Percentiles rank a stretch among this genome's conserved stretches.
Evolutionary conservation across 148 eudicot genomes (phyloP).

Genomic region (Heliosperma pusillum): DNA sequence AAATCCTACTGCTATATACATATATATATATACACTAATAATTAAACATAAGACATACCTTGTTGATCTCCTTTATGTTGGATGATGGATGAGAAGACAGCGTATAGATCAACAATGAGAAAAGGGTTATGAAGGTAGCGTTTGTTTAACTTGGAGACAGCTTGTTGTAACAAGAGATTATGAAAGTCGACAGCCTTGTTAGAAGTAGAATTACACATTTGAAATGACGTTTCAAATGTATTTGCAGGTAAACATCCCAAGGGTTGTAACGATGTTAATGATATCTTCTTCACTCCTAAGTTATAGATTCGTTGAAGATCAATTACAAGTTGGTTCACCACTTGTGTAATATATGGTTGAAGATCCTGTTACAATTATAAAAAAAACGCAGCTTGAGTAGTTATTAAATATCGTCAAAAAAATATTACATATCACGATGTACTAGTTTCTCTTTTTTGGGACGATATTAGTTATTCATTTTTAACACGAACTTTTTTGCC

Average conservation of each 20-base stretch:
- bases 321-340: constrained; percentile 48
- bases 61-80: constrained; percentile 29
- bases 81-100: constrained; percentile 31
- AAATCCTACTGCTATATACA: too few relatives aligned
- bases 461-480: too few relatives aligned
- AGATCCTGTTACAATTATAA: constrained; percentile 37
- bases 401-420: too few relatives aligned
- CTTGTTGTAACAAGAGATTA: constrained; percentile 29
- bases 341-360: constrained; percentile 36
- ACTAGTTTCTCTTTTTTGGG: too few relatives aligned
- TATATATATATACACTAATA: too few relatives aligned
- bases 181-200: constrained; percentile 26
- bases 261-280: constrained; percentile 58
- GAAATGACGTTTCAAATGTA: constrained; percentile 36
- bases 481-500: too few relatives aligned
- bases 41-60: constrained; percentile 29
- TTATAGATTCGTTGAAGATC: constrained; percentile 44
- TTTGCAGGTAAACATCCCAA: constrained; percentile 63
- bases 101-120: constrained; percentile 23
- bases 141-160: constrained; percentile 11
- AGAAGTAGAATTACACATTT: constrained; percentile 29
- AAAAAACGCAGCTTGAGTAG: too few relatives aligned
- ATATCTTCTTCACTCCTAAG: constrained; percentile 56
- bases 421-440: too few relatives aligned
- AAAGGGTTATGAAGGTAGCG: constrained; percentile 6